These are phyloP conservation scores for Kalaharituber pfeilii DNA, from an alignment of 2,329 filamentous ascomycete genomes.

Conservation along the genomic window DNA sequence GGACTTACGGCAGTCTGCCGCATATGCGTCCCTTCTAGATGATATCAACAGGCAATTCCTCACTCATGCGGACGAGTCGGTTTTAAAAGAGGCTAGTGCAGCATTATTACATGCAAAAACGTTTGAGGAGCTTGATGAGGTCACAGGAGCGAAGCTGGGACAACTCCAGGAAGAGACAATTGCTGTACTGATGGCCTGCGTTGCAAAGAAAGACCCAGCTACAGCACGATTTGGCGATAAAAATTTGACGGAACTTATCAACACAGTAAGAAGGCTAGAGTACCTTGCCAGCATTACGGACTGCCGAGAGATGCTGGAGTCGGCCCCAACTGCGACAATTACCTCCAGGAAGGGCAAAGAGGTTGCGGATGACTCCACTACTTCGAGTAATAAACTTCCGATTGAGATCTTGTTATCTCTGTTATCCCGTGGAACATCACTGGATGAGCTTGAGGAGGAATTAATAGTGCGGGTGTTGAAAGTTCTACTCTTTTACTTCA, in stretches of 20 bases:
- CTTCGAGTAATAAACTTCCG: slow-evolving; percentile 27
- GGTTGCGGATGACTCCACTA: slow-evolving; percentile 34
- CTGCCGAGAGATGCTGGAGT: slow-evolving; percentile 57
- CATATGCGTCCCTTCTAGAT: slow-evolving; percentile 64
- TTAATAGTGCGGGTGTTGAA: slow-evolving; percentile 60
- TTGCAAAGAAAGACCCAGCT: slow-evolving; percentile 48
- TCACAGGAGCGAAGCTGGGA: slow-evolving; percentile 62
- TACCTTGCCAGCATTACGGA: slow-evolving; percentile 67
- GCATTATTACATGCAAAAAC: slow-evolving; percentile 71
- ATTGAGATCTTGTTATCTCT: slow-evolving; percentile 57
- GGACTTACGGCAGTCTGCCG: slow-evolving; percentile 66
- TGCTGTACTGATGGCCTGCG: slow-evolving; percentile 53
- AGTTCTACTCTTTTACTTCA: slow-evolving; percentile 70
- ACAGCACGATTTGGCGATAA: slow-evolving; percentile 51
- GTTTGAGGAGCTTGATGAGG: slow-evolving; percentile 75
- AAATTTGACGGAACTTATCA: slow-evolving; percentile 51
- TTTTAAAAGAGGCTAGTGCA: slow-evolving; percentile 65
- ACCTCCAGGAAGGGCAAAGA: slow-evolving; percentile 28
- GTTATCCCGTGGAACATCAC: slow-evolving; percentile 54
- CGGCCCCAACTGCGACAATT: slow-evolving; percentile 25
- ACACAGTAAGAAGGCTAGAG: slow-evolving; percentile 59
- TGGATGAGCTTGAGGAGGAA: slow-evolving; percentile 62
- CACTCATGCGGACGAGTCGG: slow-evolving; percentile 71
- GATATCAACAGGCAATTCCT: slow-evolving; percentile 90
- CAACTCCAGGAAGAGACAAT: slow-evolving; percentile 73